Evolutionary conservation across 192 early-diverging fungal genomes (phyloP).

Genomic region (Coemansia sp.): DNA sequence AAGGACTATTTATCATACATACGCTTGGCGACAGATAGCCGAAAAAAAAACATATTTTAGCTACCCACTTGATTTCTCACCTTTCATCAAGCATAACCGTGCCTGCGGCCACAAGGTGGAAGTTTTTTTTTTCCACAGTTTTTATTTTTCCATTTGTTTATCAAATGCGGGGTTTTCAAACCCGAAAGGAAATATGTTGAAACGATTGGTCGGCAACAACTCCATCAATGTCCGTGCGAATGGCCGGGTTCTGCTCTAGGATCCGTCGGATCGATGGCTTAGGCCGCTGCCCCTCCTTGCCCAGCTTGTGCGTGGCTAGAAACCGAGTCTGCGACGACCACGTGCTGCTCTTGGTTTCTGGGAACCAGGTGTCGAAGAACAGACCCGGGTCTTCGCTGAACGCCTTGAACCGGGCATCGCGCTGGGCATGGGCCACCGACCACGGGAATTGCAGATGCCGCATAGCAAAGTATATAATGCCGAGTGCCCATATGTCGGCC

Average conservation of each 20-base stretch:
- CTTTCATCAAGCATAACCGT: neutral
- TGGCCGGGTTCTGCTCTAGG: constrained; percentile 27
- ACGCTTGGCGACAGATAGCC: no score
- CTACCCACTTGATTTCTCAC: neutral
- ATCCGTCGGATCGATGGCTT: constrained; percentile 14
- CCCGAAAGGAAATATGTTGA: neutral
- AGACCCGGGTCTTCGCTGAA: constrained; percentile 11
- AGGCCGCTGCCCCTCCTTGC: neutral
- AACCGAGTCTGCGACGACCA: constrained; percentile 9
- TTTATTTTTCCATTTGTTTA: no score
- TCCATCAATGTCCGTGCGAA: constrained; percentile 23
- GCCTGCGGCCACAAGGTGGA: neutral
- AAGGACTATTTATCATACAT: no score
- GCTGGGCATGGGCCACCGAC: constrained; percentile 51
- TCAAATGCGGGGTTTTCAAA: no score
- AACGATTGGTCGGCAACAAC: constrained; percentile 34
- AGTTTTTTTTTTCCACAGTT: no score
- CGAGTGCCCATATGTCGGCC: constrained; percentile 87
- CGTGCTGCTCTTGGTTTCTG: neutral
- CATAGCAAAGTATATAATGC: constrained; percentile 81
- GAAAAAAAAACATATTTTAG: no score
- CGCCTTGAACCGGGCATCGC: constrained; percentile 26
- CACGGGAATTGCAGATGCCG: constrained; percentile 68
- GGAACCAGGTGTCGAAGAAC: constrained; percentile 43
- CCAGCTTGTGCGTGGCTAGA: neutral